A percentile compares a stretch with the other conserved stretches of the same genome.
These are phyloP conservation scores for Diversispora eburnea DNA, from an alignment of 192 early-diverging fungal species.

Conservation along the genomic window DNA sequence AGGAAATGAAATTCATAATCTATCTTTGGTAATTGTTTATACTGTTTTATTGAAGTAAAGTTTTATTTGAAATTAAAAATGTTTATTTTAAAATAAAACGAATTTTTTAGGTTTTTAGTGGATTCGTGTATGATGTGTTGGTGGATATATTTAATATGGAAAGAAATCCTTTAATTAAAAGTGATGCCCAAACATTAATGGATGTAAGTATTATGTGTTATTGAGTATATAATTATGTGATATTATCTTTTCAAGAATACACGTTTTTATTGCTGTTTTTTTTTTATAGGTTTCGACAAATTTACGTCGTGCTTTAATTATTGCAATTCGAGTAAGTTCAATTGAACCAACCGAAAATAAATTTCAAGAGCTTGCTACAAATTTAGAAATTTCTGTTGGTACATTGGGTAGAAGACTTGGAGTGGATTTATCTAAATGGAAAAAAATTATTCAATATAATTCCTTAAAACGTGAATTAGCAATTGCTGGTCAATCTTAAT, in stretches of 20 bases:
- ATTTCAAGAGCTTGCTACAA: conserved; percentile 14
- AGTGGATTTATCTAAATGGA: not conserved
- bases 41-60: not conserved
- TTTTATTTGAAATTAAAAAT: not conserved
- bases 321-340: not conserved
- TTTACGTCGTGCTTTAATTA: conserved; percentile 6
- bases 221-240: not conserved
- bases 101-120: conserved; percentile 7
- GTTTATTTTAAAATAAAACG: not conserved
- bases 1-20: not conserved
- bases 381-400: not conserved
- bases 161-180: not conserved
- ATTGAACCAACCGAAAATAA: not conserved
- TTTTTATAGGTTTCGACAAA: not conserved
- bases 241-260: not conserved
- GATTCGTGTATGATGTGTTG: conserved; percentile 15
- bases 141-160: not conserved
- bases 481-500: not conserved
- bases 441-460: not conserved
- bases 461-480: not conserved
- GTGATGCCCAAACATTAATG: not conserved
- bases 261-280: not conserved
- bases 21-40: conserved; percentile 1
- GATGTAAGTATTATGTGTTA: not conserved
- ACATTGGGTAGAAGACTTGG: conserved; percentile 5